phyloP scores from a whole-genome alignment of 768 basidiomycete species.

The Lactarius hengduanensis region DNA sequence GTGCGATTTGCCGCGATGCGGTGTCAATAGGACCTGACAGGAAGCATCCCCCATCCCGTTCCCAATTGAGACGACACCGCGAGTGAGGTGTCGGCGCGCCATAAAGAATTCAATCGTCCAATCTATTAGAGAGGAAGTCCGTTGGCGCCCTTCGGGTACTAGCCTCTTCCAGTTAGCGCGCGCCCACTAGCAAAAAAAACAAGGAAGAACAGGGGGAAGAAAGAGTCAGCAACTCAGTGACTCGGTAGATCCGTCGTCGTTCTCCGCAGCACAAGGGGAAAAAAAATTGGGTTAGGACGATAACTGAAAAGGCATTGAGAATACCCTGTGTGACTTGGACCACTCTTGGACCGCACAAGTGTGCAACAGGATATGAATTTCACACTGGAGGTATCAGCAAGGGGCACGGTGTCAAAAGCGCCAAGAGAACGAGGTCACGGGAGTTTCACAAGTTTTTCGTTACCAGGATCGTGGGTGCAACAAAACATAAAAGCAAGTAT shows the following conservation, averaged over 20 bases:
- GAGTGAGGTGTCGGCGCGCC: neutral
- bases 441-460: neutral
- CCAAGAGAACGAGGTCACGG: neutral
- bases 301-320: neutral
- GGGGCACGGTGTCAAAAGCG: neutral
- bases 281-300: neutral
- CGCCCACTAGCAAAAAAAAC: neutral
- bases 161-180: conserved; percentile 1
- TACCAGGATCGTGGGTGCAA: neutral
- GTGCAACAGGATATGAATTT: neutral
- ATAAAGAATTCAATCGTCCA: neutral
- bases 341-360: neutral
- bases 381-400: neutral
- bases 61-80: neutral
- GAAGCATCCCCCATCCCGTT: neutral
- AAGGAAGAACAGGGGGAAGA: neutral
- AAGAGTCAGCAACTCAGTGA: conserved; percentile 1
- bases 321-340: neutral
- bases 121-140: neutral
- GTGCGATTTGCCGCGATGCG: neutral
- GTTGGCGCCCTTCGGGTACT: neutral
- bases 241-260: neutral
- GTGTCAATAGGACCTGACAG: neutral
- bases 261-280: neutral
- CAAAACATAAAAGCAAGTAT: neutral